Evolutionary conservation across 768 basidiomycete species (phyloP).

Genomic region (Agaricus sinodeliciosus): DNA sequence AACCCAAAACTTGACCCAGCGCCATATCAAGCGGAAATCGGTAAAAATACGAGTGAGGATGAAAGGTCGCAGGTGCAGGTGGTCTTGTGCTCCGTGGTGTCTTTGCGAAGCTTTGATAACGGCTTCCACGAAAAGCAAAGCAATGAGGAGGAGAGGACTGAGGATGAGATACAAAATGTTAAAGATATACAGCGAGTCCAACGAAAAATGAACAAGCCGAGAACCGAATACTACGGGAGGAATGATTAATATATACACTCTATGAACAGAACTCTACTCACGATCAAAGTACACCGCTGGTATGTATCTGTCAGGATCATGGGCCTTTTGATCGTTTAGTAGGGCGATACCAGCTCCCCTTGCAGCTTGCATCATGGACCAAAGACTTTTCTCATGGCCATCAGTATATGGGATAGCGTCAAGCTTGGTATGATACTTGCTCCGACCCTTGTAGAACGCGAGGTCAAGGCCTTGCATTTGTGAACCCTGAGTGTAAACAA

Average conservation of each 20-base stretch:
- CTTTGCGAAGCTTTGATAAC: conserved; percentile 13
- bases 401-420: conserved; percentile 58
- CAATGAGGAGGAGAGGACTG: conserved; percentile 50
- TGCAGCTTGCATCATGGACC: conserved; percentile 74
- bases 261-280: conserved; percentile 27
- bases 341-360: conserved; percentile 49
- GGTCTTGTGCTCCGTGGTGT: conserved; percentile 1
- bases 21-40: conserved; percentile 29
- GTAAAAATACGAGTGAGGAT: conserved; percentile 7
- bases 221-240: conserved; percentile 48
- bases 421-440: conserved; percentile 70
- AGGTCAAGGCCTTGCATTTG: conserved; percentile 66
- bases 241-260: background rate
- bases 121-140: conserved; percentile 29
- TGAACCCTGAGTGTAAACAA: conserved; percentile 48
- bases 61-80: background rate
- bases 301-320: conserved; percentile 4
- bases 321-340: conserved; percentile 27
- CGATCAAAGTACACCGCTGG: conserved; percentile 64
- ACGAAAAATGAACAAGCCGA: conserved; percentile 47
- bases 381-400: conserved; percentile 49
- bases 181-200: conserved; percentile 41
- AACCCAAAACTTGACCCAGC: conserved; percentile 59
- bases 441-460: conserved; percentile 71
- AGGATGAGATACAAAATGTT: conserved; percentile 56